Conservation (phyloP, 1,284 basidiomycete species). For the Leccinum pachyderme region DNA sequence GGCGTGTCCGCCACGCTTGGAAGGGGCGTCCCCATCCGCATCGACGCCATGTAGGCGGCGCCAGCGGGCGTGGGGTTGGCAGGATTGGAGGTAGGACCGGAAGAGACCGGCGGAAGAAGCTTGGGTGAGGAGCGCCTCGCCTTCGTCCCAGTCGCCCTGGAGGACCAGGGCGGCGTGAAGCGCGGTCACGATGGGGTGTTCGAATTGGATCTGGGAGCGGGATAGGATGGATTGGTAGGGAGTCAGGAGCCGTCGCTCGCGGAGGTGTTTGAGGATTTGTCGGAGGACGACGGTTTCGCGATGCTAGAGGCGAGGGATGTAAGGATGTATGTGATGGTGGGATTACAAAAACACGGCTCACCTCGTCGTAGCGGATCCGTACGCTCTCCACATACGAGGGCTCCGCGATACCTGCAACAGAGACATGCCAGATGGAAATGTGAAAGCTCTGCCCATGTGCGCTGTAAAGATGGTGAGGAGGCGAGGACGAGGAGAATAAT, state of each 20-base stretch:
- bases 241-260: conserved; percentile 69
- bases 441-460: conserved; percentile 71
- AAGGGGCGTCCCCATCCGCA: conserved; percentile 61
- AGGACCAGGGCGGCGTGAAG: conserved; percentile 68
- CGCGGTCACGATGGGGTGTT: conserved; percentile 69
- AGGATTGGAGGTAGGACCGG: conserved; percentile 53
- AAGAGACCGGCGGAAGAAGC: conserved; percentile 57
- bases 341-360: conserved; percentile 31
- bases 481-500: background rate
- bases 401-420: conserved; percentile 57
- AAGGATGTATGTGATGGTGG: background rate
- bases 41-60: conserved; percentile 53
- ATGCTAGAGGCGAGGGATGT: conserved; percentile 30
- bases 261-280: conserved; percentile 76
- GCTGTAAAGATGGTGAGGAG: conserved; percentile 34
- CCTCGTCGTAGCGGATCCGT: conserved; percentile 55
- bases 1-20: conserved; percentile 73
- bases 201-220: conserved; percentile 56
- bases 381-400: conserved; percentile 54
- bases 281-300: conserved; percentile 63
- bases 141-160: conserved; percentile 59
- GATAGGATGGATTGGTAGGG: conserved; percentile 63
- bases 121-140: conserved; percentile 54
- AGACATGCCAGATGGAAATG: conserved; percentile 73
- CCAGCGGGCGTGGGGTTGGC: conserved; percentile 59